A percentile compares a stretch with the other conserved stretches of the same genome.
These are phyloP conservation scores for Daldinia sp. DNA, from an alignment of 2,329 filamentous ascomycete species.

Conservation along the genomic window DNA sequence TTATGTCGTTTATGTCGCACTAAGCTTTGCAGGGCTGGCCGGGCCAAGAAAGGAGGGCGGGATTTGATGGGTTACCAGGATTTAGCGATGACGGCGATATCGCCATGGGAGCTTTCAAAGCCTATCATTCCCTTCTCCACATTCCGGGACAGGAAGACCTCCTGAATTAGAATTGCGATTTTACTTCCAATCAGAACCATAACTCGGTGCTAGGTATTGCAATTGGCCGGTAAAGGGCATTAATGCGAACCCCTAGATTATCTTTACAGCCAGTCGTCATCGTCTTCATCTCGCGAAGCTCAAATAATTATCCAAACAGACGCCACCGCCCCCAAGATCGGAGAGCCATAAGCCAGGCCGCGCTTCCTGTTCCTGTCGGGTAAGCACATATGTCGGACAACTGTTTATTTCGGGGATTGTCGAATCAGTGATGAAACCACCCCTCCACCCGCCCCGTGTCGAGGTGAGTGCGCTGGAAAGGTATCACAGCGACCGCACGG, in stretches of 20 bases:
- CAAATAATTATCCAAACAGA: slow-evolving; percentile 34
- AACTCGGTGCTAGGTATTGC: slow-evolving; percentile 37
- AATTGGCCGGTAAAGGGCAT: slow-evolving; percentile 46
- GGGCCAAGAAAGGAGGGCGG: slow-evolving; percentile 36
- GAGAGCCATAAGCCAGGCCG: slow-evolving; percentile 37
- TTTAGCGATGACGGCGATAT: slow-evolving; percentile 41
- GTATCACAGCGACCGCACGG: slow-evolving; percentile 26
- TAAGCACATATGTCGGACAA: slow-evolving; percentile 37
- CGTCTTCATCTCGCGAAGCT: slow-evolving; percentile 27
- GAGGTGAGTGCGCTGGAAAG: slow-evolving; percentile 22
- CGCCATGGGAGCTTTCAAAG: slow-evolving; percentile 26
- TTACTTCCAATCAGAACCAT: slow-evolving; percentile 48
- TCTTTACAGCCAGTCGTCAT: slow-evolving; percentile 40
- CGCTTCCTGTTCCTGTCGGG: slow-evolving; percentile 45
- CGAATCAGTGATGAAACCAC: slow-evolving; percentile 39
- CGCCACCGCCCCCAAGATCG: slow-evolving; percentile 36
- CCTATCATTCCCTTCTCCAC: slow-evolving; percentile 45
- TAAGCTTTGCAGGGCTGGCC: slow-evolving; percentile 43
- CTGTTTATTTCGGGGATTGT: slow-evolving; percentile 37
- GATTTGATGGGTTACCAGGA: slow-evolving; percentile 44
- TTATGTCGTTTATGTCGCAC: slow-evolving; percentile 35
- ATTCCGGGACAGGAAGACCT: slow-evolving; percentile 42
- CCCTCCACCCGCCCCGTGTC: slow-evolving; percentile 40
- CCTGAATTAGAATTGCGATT: slow-evolving; percentile 35
- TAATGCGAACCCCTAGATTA: slow-evolving; percentile 33